Evolutionary conservation across 2,329 filamentous ascomycete species (phyloP).

Genomic region (Colletotrichum limetticola): DNA sequence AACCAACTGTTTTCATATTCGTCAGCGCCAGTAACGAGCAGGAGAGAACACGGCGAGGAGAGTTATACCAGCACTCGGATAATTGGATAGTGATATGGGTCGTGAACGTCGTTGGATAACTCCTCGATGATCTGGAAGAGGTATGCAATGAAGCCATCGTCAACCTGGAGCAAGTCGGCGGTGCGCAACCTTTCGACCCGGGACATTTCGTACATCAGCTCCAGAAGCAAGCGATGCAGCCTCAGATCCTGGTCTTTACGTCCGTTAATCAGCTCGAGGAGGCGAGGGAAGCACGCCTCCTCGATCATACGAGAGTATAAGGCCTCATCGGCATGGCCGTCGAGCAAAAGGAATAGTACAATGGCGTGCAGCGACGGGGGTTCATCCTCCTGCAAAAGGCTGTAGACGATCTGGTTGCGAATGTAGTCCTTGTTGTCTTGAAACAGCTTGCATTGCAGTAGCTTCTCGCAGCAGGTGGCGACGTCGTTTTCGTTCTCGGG

Average conservation of each 20-base stretch:
- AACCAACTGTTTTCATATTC: conserved; percentile 73
- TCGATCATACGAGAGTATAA: conserved; percentile 89
- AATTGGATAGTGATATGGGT: conserved; percentile 95
- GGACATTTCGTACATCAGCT: conserved; percentile 96
- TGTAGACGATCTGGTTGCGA: conserved; percentile 91
- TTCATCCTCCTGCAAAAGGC: conserved; percentile 90
- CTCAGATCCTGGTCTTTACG: conserved; percentile 73
- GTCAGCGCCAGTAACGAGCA: conserved; percentile 20
- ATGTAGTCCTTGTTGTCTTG: conserved; percentile 83
- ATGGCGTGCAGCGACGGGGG: conserved; percentile 82
- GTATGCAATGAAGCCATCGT: conserved; percentile 84
- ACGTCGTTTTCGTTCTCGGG: conserved; percentile 83
- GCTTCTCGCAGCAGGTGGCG: conserved; percentile 80
- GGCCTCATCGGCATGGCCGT: conserved; percentile 81
- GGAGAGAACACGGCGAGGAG: conserved; percentile 19
- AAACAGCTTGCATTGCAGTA: conserved; percentile 83
- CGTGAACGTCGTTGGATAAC: conserved; percentile 85
- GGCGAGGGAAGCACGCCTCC: conserved; percentile 83
- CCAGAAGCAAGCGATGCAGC: conserved; percentile 83
- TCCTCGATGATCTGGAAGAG: conserved; percentile 91
- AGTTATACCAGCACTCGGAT: conserved; percentile 85
- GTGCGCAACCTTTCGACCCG: conserved; percentile 84
- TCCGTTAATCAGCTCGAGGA: conserved; percentile 83
- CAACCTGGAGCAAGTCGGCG: conserved; percentile 80
- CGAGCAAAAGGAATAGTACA: conserved; percentile 84